Base-by-base conservation (phyloP, 2,329 filamentous ascomycete genomes). In the Sporothrix sp. region DNA sequence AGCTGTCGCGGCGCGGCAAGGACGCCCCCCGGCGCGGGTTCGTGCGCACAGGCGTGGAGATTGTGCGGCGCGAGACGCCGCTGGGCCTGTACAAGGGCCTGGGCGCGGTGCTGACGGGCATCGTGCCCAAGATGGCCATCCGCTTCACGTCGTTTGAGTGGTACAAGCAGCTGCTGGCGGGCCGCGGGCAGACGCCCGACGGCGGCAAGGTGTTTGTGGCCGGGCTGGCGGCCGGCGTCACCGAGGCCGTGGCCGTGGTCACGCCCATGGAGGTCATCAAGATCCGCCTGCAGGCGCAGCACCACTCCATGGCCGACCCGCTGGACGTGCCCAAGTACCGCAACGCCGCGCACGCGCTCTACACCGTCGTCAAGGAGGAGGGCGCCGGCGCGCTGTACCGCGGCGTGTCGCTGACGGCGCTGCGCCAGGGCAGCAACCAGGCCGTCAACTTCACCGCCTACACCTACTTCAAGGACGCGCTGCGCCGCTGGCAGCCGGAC, bases 181-280 rank as follows among this genome's bases (percentile, higher is more conserved):
- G 87, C 66, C 23, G n/a, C 7, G 45, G 44, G 47, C 70, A 78
- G 57, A 63, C 80, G 51, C 81, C 81, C 3, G 86, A 87, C 38
- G 62, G 66, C 27, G 77, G 95, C 43, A 81, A 79, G 21, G 96
- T 88, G 38, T 79, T 80, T 61, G 1, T 74, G 6, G 70, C 93
- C 60, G 93, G 93, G 63, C 82, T 98, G 40, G 80, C 86, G 21
- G 93, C 93, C 23, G 93, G 93, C 69, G 82, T 98, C 16, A 97
- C 93, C 18, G 93, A 98, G 76, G 93, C 93, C 57, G 91, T 98
- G 39, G 84, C 87, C 44, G 87, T 98, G 47, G 93, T 98, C 51
- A 96, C 90, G 27, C 93, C 93, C 6, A 98, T 98, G 93, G 93
- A 98, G 73, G 93, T 98, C 55, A 81, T 98, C 70, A 98, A 98